These are phyloP conservation scores for Heliamphora exappendiculata DNA, from an alignment of 148 eudicot species.

Conservation along the genomic window DNA sequence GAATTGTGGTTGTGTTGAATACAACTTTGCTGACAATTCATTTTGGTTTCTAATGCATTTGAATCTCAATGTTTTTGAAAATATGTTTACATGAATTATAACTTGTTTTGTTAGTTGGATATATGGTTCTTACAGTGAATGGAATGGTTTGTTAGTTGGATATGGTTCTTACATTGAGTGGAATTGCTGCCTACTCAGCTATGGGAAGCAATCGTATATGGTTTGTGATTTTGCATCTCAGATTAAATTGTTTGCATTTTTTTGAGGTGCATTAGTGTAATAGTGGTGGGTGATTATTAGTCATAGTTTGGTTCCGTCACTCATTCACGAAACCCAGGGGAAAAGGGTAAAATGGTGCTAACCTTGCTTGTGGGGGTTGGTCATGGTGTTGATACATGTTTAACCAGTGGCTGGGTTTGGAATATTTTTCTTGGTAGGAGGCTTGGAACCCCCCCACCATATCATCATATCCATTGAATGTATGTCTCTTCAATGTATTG, in stretches of 20 bases:
- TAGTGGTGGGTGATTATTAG: no score
- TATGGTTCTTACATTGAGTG: not conserved
- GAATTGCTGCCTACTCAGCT: not conserved
- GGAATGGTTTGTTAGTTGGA: not conserved
- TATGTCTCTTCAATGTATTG: no score
- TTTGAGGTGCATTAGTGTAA: no score
- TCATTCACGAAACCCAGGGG: no score
- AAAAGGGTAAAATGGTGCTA: no score
- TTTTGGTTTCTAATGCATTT: not conserved
- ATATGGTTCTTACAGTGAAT: not conserved
- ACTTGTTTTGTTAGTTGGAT: not conserved
- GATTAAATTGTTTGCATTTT: not conserved
- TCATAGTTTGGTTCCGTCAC: no score
- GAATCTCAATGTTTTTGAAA: not conserved
- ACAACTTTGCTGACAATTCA: not conserved
- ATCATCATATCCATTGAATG: no score
- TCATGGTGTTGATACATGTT: not conserved
- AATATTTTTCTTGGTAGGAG: not conserved
- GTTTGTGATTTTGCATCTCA: no score
- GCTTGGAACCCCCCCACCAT: no score
- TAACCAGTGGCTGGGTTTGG: not conserved
- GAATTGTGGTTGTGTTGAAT: not conserved
- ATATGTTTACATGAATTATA: not conserved
- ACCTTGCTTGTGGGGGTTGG: no score
- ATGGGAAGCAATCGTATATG: not conserved